These are phyloP conservation scores for Leptosphaerulina australis DNA, from an alignment of 2,329 filamentous ascomycete species.

Conservation along the genomic window DNA sequence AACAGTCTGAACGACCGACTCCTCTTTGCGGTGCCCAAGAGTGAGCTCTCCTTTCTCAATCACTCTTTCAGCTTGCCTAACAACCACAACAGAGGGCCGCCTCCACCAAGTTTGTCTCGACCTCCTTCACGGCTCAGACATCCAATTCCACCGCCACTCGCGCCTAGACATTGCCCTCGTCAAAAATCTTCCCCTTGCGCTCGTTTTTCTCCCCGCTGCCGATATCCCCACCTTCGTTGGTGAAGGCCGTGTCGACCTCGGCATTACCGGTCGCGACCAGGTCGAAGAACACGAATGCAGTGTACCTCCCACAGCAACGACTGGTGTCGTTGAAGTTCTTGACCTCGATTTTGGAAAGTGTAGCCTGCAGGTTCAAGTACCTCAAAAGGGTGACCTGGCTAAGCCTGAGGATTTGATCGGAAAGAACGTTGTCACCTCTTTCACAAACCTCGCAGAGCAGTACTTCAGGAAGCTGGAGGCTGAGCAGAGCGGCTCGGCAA, in stretches of 20 bases:
- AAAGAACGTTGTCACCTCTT: constrained; percentile 94
- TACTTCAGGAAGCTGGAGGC: constrained; percentile 84
- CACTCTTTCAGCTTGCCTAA: constrained; percentile 15
- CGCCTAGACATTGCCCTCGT: constrained; percentile 97
- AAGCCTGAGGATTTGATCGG: constrained; percentile 81
- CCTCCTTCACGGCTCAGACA: constrained; percentile 89
- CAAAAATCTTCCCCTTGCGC: constrained; percentile 93
- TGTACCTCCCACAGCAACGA: constrained; percentile 53
- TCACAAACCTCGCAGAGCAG: constrained; percentile 79
- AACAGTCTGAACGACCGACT: constrained; percentile 86
- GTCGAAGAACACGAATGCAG: constrained; percentile 85
- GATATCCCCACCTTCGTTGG: constrained; percentile 98
- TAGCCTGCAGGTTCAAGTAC: constrained; percentile 96
- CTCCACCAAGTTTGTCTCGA: constrained; percentile 87
- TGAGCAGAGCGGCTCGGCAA: constrained; percentile 46
- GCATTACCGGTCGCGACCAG: constrained; percentile 93
- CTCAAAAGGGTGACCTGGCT: constrained; percentile 76
- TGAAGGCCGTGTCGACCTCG: constrained; percentile 89
- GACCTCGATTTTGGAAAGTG: constrained; percentile 90
- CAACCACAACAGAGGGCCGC: constrained; percentile 73
- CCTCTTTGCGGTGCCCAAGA: constrained; percentile 98
- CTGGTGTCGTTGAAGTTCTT: constrained; percentile 79
- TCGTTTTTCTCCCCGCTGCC: constrained; percentile 94
- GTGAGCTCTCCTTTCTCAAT: constrained; percentile 63
- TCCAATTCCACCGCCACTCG: constrained; percentile 94